Evolutionary conservation across 176 grass and related monocot genomes (phyloP).

Genomic region (Zoysia pacifica): DNA sequence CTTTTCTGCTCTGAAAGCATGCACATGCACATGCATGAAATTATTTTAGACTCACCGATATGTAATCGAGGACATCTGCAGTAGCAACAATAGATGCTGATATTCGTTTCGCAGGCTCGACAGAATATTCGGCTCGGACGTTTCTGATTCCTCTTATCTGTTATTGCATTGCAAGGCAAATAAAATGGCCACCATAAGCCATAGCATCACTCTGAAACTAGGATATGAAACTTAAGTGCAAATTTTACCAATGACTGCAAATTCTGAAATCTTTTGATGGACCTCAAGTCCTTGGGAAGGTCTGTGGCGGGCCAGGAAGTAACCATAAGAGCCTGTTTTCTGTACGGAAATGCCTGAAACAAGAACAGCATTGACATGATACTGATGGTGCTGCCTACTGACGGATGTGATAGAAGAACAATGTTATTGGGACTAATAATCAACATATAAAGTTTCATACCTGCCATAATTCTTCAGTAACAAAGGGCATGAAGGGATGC

Average conservation of each 20-base stretch:
- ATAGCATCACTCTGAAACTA: conserved; percentile 11
- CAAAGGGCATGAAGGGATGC: conserved; percentile 98
- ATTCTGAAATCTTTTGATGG: conserved; percentile 98
- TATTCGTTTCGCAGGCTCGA: conserved; percentile 94
- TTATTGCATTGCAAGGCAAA: conserved; percentile 32
- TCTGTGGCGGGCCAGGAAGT: conserved; percentile 66
- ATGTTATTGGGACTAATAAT: conserved; percentile 1
- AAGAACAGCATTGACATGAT: conserved; percentile 30
- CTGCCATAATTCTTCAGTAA: conserved; percentile 99
- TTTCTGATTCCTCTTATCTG: conserved; percentile 93
- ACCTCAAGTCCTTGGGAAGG: conserved; percentile 75
- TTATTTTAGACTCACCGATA: conserved; percentile 59
- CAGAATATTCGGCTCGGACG: conserved; percentile 92
- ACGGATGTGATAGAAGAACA: conserved; percentile 11
- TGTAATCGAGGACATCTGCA: conserved; percentile 74
- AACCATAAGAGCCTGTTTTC: conserved; percentile 83
- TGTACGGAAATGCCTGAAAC: conserved; percentile 81
- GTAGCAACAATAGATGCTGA: conserved; percentile 90
- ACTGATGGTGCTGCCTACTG: background rate
- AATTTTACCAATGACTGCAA: conserved; percentile 85
- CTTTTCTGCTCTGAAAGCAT: conserved; percentile 7
- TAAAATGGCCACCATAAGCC: conserved; percentile 30
- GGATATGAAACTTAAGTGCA: conserved; percentile 24
- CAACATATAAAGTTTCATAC: conserved; percentile 44
- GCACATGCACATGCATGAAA: background rate